Evolutionary conservation across 139 green algal species (phyloP), one percentile per base, ranked within the genome.

Genomic region (Chlorella sp.): DNA sequence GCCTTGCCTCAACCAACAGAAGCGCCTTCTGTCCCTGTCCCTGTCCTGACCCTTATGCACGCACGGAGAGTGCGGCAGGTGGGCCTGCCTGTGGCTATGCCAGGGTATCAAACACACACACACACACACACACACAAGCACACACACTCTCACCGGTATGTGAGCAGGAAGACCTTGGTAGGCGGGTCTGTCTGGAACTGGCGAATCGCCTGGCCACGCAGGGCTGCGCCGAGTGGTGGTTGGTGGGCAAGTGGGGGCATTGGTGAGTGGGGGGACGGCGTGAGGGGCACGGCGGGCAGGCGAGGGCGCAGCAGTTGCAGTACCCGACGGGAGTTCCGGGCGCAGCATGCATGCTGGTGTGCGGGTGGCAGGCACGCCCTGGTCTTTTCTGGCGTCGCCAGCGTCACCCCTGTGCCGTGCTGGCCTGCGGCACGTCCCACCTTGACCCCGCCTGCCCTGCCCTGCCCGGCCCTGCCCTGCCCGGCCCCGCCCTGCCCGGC

Each of bases 111-210:
- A n/a, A n/a, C n/a, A n/a, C n/a, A n/a, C n/a, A n/a, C n/a, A n/a
- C n/a, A n/a, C n/a, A n/a, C n/a, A n/a, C n/a, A n/a, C n/a, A n/a
- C n/a, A n/a, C n/a, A n/a, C n/a, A n/a, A n/a, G n/a, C n/a, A n/a
- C n/a, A n/a, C n/a, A n/a, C n/a, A n/a, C n/a, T n/a, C 79, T 64
- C 48, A 68, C 78, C 78, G 40, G 61, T 90, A 53, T 2, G 87
- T 81, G 19, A 92, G 42, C 61, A 92, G 86, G 85, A 92, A 92
- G 64, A 92, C 86, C 42, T 85, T 75, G 68, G 78, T 91, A 75
- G 86, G 86, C 0, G 90, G 90, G 77, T 92, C 90, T 16, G 77
- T 91, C 66, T 86, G 68, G 77, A 92, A 92, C 14, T 61, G 37
- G 34, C 84, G 84, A 39, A 88, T 88, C 28, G 84, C 84, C 66